Conservation (phyloP, 2,329 filamentous ascomycete genomes). For the Kalaharituber pfeilii region DNA sequence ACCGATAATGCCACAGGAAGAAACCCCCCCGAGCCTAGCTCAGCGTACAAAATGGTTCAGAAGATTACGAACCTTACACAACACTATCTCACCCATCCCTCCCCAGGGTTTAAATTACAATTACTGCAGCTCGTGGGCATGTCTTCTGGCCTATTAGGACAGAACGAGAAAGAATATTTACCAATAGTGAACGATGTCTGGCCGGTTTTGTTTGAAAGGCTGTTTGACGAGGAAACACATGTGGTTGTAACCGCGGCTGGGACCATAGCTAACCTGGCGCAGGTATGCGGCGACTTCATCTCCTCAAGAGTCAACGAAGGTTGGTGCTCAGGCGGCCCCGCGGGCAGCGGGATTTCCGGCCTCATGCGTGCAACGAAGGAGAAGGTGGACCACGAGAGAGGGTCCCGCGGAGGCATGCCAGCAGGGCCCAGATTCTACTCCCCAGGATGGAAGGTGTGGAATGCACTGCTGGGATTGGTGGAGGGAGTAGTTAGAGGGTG, state of each 20-base stretch:
- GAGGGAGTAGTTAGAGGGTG: slow-evolving; percentile 45
- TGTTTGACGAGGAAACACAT: slow-evolving; percentile 49
- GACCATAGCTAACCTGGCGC: slow-evolving; percentile 51
- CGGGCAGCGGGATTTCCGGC: slow-evolving; percentile 16
- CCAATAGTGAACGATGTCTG: slow-evolving; percentile 81
- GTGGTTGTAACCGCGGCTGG: slow-evolving; percentile 54
- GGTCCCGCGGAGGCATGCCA: no score
- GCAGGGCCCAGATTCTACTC: slow-evolving; percentile 18
- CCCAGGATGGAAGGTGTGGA: slow-evolving; percentile 40
- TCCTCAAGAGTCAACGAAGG: slow-evolving; percentile 54
- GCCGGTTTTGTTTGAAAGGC: slow-evolving; percentile 57
- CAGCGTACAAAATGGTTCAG: slow-evolving; percentile 60
- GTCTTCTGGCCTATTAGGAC: slow-evolving; percentile 52
- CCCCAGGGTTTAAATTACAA: slow-evolving; percentile 57
- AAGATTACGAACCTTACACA: slow-evolving; percentile 72
- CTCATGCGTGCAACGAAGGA: neutral
- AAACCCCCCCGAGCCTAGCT: slow-evolving; percentile 51
- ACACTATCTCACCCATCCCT: slow-evolving; percentile 75
- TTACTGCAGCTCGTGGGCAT: slow-evolving; percentile 61
- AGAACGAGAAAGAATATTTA: slow-evolving; percentile 66
- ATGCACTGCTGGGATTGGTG: slow-evolving; percentile 42
- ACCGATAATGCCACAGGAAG: slow-evolving; percentile 30
- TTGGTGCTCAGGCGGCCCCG: slow-evolving; percentile 34
- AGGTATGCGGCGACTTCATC: slow-evolving; percentile 62
- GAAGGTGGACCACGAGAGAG: no score